Conservation (phyloP, 768 basidiomycete genomes). For the Ramaria sp. region DNA sequence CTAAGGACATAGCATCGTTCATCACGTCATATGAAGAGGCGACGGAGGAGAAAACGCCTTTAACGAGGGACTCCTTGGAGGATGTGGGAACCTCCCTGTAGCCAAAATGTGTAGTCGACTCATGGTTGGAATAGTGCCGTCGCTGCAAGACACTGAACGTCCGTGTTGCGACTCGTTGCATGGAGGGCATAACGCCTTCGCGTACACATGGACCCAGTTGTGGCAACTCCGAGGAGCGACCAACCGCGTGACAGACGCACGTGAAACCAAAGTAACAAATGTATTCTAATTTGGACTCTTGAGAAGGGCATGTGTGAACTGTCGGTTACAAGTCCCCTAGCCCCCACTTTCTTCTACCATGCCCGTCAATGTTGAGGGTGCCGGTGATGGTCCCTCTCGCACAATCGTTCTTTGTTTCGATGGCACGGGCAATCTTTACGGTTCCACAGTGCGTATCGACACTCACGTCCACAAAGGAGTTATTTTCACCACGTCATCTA, state of each 20-base stretch:
- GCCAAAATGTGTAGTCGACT: conserved; percentile 77
- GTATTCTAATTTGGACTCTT: too few species aligned
- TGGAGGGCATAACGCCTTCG: not conserved
- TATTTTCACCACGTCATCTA: conserved; percentile 11
- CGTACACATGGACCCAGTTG: too few species aligned
- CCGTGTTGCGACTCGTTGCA: not conserved
- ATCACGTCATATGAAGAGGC: conserved; percentile 93
- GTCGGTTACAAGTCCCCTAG: too few species aligned
- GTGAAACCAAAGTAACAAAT: too few species aligned
- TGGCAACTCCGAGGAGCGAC: not conserved
- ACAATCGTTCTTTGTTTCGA: conserved; percentile 56
- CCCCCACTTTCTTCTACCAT: not conserved
- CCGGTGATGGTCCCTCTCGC: conserved; percentile 2
- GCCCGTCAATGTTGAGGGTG: not conserved
- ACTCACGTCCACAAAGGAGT: not conserved
- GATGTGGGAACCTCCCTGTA: conserved; percentile 84
- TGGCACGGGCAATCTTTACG: conserved; percentile 49
- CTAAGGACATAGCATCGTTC: conserved; percentile 98
- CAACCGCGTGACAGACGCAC: not conserved
- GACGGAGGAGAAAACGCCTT: conserved; percentile 90
- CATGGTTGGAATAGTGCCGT: not conserved
- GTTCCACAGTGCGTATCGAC: conserved; percentile 28
- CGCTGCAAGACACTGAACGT: not conserved
- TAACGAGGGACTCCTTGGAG: conserved; percentile 82
- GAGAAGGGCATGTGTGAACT: not conserved